Evolutionary conservation across 306 rosid species (phyloP).

Genomic region (Glycyrrhiza uralensis): DNA sequence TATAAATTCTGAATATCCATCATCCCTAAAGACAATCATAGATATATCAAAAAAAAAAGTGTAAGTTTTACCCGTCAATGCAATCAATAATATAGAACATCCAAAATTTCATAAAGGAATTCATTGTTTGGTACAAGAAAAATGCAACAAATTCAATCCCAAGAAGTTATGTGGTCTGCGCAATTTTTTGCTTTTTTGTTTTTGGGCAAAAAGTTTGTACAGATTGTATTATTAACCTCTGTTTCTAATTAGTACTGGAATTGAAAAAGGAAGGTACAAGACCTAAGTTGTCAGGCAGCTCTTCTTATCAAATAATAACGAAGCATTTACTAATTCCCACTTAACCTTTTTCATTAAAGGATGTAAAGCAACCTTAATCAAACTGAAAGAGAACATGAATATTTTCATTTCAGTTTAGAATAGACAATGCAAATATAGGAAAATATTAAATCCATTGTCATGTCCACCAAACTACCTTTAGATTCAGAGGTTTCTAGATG

Average conservation of each 20-base stretch:
- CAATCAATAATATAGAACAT: not conserved
- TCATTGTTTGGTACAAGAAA: not conserved
- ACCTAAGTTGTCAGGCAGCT: not conserved
- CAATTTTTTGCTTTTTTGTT: not conserved
- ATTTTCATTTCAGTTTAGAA: not conserved
- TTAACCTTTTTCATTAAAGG: not conserved
- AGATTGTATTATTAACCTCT: not conserved
- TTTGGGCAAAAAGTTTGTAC: not conserved
- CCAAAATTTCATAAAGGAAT: not conserved
- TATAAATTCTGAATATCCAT: not conserved
- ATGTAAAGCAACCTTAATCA: not conserved
- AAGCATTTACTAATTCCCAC: not conserved
- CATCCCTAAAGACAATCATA: not conserved
- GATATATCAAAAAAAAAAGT: not conserved
- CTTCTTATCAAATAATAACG: not conserved
- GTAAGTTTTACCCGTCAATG: not conserved
- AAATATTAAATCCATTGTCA: not conserved
- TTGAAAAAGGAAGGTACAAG: not conserved
- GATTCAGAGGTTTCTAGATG: slow-evolving; percentile 10
- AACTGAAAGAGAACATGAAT: not conserved
- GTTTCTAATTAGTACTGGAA: not conserved
- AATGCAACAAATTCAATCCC: not conserved
- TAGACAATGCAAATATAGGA: not conserved
- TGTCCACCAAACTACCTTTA: slow-evolving; percentile 17
- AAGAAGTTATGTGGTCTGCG: not conserved